A percentile compares a stretch with the other conserved stretches of the same genome.
Evolutionary conservation across 345 rosid genomes (phyloP).

Genomic region (Iberis pinnata): DNA sequence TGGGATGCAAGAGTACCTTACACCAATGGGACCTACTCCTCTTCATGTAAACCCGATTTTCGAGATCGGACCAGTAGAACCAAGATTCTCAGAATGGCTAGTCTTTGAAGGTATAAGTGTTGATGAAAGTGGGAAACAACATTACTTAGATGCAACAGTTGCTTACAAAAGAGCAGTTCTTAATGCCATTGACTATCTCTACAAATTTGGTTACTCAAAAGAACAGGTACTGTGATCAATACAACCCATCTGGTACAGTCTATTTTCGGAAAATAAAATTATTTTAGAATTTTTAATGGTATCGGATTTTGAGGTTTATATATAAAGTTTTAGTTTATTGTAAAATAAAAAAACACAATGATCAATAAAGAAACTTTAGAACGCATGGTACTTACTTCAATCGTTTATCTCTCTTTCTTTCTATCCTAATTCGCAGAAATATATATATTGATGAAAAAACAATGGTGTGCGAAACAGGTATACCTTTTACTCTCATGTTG

Average conservation of each 20-base stretch:
- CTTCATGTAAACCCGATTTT: conserved; percentile 91
- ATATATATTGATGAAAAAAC: conserved; percentile 13
- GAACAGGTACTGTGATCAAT: conserved; percentile 81
- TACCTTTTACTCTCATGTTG: conserved; percentile 85
- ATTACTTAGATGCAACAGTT: conserved; percentile 73
- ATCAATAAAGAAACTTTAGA: no score
- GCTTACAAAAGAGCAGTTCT: conserved; percentile 87
- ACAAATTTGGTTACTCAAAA: conserved; percentile 87
- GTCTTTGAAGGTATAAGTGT: conserved; percentile 95
- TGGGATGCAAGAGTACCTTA: conserved; percentile 88
- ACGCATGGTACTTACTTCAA: no score
- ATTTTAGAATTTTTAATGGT: no score
- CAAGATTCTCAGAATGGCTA: conserved; percentile 88
- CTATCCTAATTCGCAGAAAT: no score
- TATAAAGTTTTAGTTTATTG: no score
- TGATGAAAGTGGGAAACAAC: conserved; percentile 77
- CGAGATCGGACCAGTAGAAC: conserved; percentile 89
- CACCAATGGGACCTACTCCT: conserved; percentile 88
- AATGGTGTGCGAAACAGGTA: conserved; percentile 37
- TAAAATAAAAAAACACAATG: no score
- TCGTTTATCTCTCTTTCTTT: no score
- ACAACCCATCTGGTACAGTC: no score
- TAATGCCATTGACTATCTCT: conserved; percentile 83
- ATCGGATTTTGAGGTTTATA: no score
- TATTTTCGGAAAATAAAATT: no score